phyloP scores from a whole-genome alignment of 192 early-diverging fungal species.

The Tieghemiomyces parasiticus region DNA sequence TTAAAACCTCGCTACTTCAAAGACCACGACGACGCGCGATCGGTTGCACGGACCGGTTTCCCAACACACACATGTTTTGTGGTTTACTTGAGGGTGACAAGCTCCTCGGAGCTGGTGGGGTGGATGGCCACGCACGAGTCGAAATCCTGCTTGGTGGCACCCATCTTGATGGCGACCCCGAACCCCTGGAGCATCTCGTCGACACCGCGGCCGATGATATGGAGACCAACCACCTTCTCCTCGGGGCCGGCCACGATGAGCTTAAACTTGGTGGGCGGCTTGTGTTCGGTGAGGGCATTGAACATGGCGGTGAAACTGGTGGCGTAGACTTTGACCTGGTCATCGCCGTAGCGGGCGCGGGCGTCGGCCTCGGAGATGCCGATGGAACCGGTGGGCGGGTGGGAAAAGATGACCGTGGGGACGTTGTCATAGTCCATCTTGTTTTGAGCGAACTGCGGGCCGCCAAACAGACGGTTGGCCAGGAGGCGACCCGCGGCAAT shows the following conservation, averaged over 20 bases:
- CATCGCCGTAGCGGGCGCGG: conserved; percentile 47
- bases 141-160: conserved; percentile 97
- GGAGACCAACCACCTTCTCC: conserved; percentile 93
- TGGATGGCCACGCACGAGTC: conserved; percentile 93
- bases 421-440: conserved; percentile 91
- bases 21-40: no score
- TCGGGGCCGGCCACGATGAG: conserved; percentile 72
- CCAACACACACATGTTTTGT: no score
- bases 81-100: conserved; percentile 61
- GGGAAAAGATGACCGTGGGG: conserved; percentile 91
- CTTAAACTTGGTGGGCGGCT: conserved; percentile 87
- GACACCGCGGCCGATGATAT: conserved; percentile 75
- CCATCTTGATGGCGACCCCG: conserved; percentile 95
- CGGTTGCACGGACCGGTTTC: no score
- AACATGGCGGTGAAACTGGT: conserved; percentile 90
- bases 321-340: conserved; percentile 72
- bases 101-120: conserved; percentile 89
- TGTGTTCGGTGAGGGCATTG: conserved; percentile 65
- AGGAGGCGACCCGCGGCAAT: conserved; percentile 88
- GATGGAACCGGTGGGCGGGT: conserved; percentile 74
- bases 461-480: conserved; percentile 84
- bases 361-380: conserved; percentile 87
- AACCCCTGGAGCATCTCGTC: conserved; percentile 95
- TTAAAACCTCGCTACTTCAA: no score
- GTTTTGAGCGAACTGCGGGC: conserved; percentile 41